These are phyloP conservation scores for Aspergillus thermomutatus DNA, from an alignment of 2,329 filamentous ascomycete species.

Conservation along the genomic window DNA sequence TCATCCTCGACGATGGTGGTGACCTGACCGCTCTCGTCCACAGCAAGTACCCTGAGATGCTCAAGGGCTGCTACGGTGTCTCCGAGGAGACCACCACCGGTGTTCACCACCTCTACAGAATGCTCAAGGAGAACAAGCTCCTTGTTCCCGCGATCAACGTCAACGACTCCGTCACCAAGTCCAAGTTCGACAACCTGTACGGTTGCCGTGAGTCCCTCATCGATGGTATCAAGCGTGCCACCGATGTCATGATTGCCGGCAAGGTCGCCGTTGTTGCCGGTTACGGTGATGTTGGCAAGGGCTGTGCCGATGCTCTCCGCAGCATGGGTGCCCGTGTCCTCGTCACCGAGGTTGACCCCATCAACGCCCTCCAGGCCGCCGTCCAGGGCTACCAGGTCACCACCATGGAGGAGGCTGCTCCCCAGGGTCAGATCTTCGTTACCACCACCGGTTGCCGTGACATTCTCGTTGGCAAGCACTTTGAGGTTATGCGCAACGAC, in stretches of 20 bases:
- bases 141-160: constrained; percentile 97
- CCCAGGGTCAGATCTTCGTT: constrained; percentile 93
- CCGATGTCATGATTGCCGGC: constrained; percentile 99
- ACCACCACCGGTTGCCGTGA: constrained; percentile 99
- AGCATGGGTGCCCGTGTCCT: constrained; percentile 96
- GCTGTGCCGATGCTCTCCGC: constrained; percentile 91
- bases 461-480: constrained; percentile 88
- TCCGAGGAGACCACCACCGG: constrained; percentile 99
- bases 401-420: constrained; percentile 95
- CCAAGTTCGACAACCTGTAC: constrained; percentile 99
- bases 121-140: constrained; percentile 87
- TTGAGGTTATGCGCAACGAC: constrained; percentile 93
- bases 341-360: constrained; percentile 95
- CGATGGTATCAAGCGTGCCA: constrained; percentile 99
- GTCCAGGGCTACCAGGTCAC: constrained; percentile 96
- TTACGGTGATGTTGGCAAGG: constrained; percentile 99
- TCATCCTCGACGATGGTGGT: constrained; percentile 98
- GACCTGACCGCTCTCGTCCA: constrained; percentile 95
- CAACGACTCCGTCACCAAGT: constrained; percentile 99
- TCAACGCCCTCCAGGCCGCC: constrained; percentile 98
- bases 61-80: constrained; percentile 96
- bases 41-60: constrained; percentile 97
- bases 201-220: constrained; percentile 98
- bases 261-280: constrained; percentile 97
- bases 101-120: constrained; percentile 98